Conservation (phyloP, 1,284 basidiomycete species). For the Irpex sp. region DNA sequence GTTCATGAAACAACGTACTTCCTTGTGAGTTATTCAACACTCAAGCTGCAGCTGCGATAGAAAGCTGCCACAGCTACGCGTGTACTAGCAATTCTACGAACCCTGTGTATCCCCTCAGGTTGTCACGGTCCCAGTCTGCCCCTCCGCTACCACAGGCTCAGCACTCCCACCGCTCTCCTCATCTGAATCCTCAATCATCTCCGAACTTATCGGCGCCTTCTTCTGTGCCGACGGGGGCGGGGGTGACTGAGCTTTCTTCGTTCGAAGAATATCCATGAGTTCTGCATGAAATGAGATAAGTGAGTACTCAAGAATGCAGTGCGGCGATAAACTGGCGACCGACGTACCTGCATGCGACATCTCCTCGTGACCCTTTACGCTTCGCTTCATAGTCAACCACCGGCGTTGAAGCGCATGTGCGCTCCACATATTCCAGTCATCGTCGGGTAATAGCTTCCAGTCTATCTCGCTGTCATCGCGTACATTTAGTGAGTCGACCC, state of each 20-base stretch:
- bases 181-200: constrained; percentile 39
- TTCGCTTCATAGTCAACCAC: constrained; percentile 73
- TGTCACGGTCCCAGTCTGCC: too few species aligned
- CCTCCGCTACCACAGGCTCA: not conserved
- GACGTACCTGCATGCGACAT: constrained; percentile 70
- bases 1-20: too few species aligned
- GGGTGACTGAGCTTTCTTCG: constrained; percentile 58
- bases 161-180: constrained; percentile 23
- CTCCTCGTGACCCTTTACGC: constrained; percentile 70
- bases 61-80: too few species aligned
- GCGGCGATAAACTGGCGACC: not conserved
- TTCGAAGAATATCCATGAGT: constrained; percentile 73
- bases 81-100: not conserved
- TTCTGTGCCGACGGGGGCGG: constrained; percentile 35
- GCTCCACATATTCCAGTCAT: constrained; percentile 81
- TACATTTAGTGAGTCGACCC: constrained; percentile 69
- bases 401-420: constrained; percentile 71
- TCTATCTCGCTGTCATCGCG: constrained; percentile 80
- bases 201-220: constrained; percentile 51
- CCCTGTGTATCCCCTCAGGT: not conserved
- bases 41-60: too few species aligned
- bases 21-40: too few species aligned
- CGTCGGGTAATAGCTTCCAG: constrained; percentile 72
- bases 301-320: too few species aligned
- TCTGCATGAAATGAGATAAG: constrained; percentile 38